Evolutionary conservation across 768 basidiomycete genomes (phyloP).

Genomic region (Zangia roseola): DNA sequence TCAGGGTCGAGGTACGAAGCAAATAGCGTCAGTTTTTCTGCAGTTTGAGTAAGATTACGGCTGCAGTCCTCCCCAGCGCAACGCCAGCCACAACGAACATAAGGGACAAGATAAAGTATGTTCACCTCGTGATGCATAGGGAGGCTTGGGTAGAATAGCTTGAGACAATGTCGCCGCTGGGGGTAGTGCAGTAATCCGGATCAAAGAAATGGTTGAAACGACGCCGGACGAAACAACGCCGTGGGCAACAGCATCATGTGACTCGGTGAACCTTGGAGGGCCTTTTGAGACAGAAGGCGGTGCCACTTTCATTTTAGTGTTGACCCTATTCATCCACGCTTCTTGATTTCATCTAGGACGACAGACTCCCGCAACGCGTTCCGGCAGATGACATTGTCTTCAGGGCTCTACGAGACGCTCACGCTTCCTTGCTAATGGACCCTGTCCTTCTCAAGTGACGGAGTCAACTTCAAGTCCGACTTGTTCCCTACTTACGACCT

Average conservation of each 20-base stretch:
- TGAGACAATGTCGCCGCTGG: slow-evolving; percentile 20
- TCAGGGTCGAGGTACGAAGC: slow-evolving; percentile 17
- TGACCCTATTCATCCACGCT: neutral
- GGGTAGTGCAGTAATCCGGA: slow-evolving; percentile 36
- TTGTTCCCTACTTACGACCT: slow-evolving; percentile 95
- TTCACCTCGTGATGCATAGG: slow-evolving; percentile 21
- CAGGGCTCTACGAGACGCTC: slow-evolving; percentile 68
- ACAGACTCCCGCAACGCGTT: slow-evolving; percentile 49
- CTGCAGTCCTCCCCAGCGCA: slow-evolving; percentile 19
- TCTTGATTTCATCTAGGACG: slow-evolving; percentile 45
- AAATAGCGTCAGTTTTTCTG: slow-evolving; percentile 3
- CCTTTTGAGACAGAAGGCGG: too few species aligned
- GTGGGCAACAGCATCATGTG: neutral
- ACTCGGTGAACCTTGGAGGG: neutral
- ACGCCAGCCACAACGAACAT: slow-evolving; percentile 29
- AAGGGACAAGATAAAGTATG: slow-evolving; percentile 26
- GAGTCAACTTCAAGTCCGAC: too few species aligned
- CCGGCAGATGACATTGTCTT: slow-evolving; percentile 72
- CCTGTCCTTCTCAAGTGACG: slow-evolving; percentile 89
- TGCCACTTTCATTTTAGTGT: neutral
- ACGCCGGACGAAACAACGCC: slow-evolving; percentile 5
- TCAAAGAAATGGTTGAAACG: slow-evolving; percentile 17
- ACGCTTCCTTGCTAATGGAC: slow-evolving; percentile 80
- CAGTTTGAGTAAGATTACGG: slow-evolving; percentile 10
- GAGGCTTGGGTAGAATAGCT: slow-evolving; percentile 15